Evolutionary conservation across 1,284 basidiomycete species (phyloP), one percentile per base, ranked within the genome.

Genomic region (Porodaedalea pini): DNA sequence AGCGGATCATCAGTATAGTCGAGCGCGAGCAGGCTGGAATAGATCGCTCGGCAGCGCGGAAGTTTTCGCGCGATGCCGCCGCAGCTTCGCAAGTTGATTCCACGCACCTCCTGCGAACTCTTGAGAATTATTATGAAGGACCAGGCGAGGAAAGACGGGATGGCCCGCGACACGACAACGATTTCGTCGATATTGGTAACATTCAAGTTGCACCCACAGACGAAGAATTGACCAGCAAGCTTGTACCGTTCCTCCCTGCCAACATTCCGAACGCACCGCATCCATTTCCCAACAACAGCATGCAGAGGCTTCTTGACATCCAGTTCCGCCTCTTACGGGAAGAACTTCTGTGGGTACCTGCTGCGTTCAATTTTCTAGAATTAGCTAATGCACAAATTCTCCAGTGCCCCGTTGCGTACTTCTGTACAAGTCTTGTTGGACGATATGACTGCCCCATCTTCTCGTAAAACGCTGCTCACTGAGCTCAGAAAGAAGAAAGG

Each of bases 311-410:
- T n/a, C 67, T 88, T 5, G 88, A 90, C 55, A 77, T 84, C 2
- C 85, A 89, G 61, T 90, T 87, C 64, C 78, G 88, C 29, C 73
- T 90, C 0, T 68, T 90, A 39, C 74, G 87, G 32, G 86, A 87
- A 60, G 87, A 90, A 61, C 68, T 87, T 13, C 81, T 77, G 84
- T 84, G 66, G 34, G 80, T 8, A 34, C 17, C 44, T 41, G 17
- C 5, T 32, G 50, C 40, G 8, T 8, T n/a, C 4, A 21, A 25
- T 31, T 19, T 54, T 4, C 29, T 62, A 23, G 54, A 40, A 4
- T 23, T 25, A 0, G 23, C 43, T 27, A 5, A 19, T 2, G 0
- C 51, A 29, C 13, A 54, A 40, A 19, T 25, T 7, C 27, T 34
- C 6, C 15, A 74, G 72, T 43, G 58, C 68, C 2, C 65, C 71